Evolutionary conservation across 768 basidiomycete species (phyloP).

Genomic region (Amanita brunnescens): DNA sequence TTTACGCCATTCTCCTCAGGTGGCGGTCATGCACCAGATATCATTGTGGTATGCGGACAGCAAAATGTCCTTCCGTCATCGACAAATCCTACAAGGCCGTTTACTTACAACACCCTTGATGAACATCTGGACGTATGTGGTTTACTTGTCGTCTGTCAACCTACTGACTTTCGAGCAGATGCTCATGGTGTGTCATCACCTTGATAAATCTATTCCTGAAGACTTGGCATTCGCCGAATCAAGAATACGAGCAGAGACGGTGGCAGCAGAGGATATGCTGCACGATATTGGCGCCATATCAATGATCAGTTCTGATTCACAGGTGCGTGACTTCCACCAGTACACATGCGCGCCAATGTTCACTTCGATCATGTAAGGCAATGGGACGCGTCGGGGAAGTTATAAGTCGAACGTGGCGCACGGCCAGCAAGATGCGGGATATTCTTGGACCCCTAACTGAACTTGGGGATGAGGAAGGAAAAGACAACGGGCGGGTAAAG

Average conservation of each 20-base stretch:
- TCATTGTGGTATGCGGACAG: slow-evolving; percentile 91
- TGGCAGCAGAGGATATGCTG: slow-evolving; percentile 94
- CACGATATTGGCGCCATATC: slow-evolving; percentile 92
- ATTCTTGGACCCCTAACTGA: slow-evolving; percentile 62
- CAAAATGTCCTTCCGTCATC: slow-evolving; percentile 91
- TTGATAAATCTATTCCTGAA: slow-evolving; percentile 85
- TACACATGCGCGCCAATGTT: background rate
- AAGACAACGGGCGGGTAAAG: slow-evolving; percentile 88
- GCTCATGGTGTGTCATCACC: slow-evolving; percentile 99
- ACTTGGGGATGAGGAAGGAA: slow-evolving; percentile 61
- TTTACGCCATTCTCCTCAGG: slow-evolving; percentile 30
- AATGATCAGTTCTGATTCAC: slow-evolving; percentile 94
- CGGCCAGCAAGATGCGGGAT: slow-evolving; percentile 89
- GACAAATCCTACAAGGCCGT: slow-evolving; percentile 95
- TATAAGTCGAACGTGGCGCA: slow-evolving; percentile 87
- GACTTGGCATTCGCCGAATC: slow-evolving; percentile 96
- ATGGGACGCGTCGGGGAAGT: slow-evolving; percentile 99
- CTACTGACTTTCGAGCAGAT: slow-evolving; percentile 82
- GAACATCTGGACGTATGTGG: slow-evolving; percentile 88
- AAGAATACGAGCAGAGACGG: slow-evolving; percentile 91
- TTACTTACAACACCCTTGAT: slow-evolving; percentile 83
- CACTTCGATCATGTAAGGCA: slow-evolving; percentile 28
- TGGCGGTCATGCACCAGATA: slow-evolving; percentile 95
- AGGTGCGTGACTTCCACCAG: slow-evolving; percentile 20
- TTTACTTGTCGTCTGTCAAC: background rate